These are phyloP conservation scores for Triticum dicoccoides DNA, from an alignment of 176 grass and related monocot species.

Conservation along the genomic window DNA sequence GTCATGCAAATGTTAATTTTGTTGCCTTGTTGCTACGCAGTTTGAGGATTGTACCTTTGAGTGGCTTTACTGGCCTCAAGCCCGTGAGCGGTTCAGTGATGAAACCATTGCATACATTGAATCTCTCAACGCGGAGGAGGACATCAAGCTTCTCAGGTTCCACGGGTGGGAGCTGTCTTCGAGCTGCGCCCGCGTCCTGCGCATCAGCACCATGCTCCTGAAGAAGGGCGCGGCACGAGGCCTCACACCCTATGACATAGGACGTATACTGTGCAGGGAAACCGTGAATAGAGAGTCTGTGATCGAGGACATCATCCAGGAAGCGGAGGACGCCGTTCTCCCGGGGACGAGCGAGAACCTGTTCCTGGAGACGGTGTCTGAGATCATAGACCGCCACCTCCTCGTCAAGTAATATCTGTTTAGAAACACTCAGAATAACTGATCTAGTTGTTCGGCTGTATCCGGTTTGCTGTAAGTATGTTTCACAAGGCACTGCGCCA, in stretches of 20 bases:
- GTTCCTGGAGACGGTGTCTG: conserved; percentile 61
- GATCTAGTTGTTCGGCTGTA: conserved; percentile 56
- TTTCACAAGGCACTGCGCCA: conserved; percentile 30
- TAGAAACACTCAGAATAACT: conserved; percentile 46
- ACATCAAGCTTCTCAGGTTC: conserved; percentile 67
- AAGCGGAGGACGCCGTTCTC: conserved; percentile 68
- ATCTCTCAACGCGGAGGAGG: conserved; percentile 64
- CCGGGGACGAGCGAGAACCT: conserved; percentile 48
- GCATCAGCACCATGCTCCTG: conserved; percentile 73
- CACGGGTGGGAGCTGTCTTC: conserved; percentile 64
- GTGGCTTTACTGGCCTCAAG: conserved; percentile 76
- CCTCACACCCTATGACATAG: conserved; percentile 72
- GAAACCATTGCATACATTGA: conserved; percentile 58
- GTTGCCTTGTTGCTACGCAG: conserved; percentile 28
- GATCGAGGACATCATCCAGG: conserved; percentile 65
- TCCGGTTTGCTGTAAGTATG: conserved; percentile 45
- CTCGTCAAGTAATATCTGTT: conserved; percentile 43
- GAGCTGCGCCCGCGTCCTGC: conserved; percentile 39
- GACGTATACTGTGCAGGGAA: conserved; percentile 77
- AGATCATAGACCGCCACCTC: conserved; percentile 68
- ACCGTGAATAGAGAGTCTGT: conserved; percentile 64
- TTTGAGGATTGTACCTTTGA: conserved; percentile 80
- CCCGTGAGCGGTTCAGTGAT: conserved; percentile 44
- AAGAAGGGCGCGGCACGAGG: conserved; percentile 63
- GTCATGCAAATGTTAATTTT: neutral